Base-by-base conservation (phyloP, 352 stramenopile species). In the Pythium oligandrum region DNA sequence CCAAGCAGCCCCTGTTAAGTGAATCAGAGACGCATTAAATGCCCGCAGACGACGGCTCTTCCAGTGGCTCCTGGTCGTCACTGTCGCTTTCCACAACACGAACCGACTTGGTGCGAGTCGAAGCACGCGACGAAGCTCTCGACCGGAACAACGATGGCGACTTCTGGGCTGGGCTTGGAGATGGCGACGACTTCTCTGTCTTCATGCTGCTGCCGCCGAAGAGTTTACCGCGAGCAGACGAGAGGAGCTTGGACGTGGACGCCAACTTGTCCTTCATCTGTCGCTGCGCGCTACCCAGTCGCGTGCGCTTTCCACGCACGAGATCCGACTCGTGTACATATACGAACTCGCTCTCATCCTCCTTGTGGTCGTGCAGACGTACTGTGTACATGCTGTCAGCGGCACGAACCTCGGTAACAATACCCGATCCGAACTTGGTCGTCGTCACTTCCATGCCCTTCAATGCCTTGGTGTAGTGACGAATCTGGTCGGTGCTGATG, bases 351-450 rank as follows among this genome's bases (percentile, higher is more conserved):
- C 68, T 85, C 55, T 86, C 67, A 1, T 46, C 50, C 31, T 64
- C 57, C 54, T 79, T 71, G 17, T 53, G 31, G 4, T 75, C 57
- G 52, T 79, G 64, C 39, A 92, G 63, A 33, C 74, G 78, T 51
- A 92, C 77, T n/a, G 73, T 85, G 61, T 92, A 92, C 51, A 92
- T 92, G 43, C 63, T 69, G 55, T 92, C 81, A 6, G 63, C 72
- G 7, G 71, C 67, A 42, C 81, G 75, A 42, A 92, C 56, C n/a
- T 66, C 75, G 37, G 78, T 70, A n/a, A 90, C 77, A 12, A 83
- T 43, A 17, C 81, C 81, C 4, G 66, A 50, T 32, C 81, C 81
- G 54, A 92, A 92, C 60, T 92, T 89, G 44, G 17, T 26, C 17
- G 81, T 87, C 42, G 71, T 68, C 45, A 92, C 81, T 9, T 92